phyloP scores from a whole-genome alignment of 495 filamentous ascomycete species.

The Aspergillus panamensis region DNA sequence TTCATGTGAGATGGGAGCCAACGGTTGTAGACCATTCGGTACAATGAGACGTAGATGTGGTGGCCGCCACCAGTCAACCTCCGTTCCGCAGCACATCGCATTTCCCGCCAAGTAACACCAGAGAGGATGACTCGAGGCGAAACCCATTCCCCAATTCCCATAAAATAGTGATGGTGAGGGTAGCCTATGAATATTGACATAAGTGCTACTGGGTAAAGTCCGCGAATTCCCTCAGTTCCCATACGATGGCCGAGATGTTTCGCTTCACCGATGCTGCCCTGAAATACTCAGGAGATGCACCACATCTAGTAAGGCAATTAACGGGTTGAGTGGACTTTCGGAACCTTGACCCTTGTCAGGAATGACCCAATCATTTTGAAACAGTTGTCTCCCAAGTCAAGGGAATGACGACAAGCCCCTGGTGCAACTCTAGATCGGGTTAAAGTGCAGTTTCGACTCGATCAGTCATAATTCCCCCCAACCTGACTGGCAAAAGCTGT shows the following conservation, averaged over 20 bases:
- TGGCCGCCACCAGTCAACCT: not conserved
- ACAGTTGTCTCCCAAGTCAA: slow-evolving; percentile 15
- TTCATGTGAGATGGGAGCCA: slow-evolving; percentile 8
- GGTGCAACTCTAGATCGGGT: slow-evolving; percentile 18
- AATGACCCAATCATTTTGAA: slow-evolving; percentile 16
- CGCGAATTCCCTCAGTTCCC: slow-evolving; percentile 14
- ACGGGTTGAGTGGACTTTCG: slow-evolving; percentile 16
- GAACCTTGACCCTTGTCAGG: slow-evolving; percentile 15
- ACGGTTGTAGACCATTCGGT: slow-evolving; percentile 10
- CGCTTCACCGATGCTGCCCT: slow-evolving; percentile 18
- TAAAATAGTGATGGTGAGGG: slow-evolving; percentile 13
- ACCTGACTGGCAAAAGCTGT: slow-evolving; percentile 96
- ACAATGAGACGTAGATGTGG: slow-evolving; percentile 8
- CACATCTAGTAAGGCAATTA: slow-evolving; percentile 13
- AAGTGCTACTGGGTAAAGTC: slow-evolving; percentile 11
- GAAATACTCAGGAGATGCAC: slow-evolving; percentile 11
- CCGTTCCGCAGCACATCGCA: slow-evolving; percentile 6
- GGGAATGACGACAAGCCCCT: slow-evolving; percentile 15
- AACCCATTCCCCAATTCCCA: not conserved
- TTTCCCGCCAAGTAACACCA: not conserved
- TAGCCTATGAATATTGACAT: slow-evolving; percentile 18
- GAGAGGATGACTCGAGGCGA: slow-evolving; percentile 8
- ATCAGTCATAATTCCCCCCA: slow-evolving; percentile 88
- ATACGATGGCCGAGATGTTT: slow-evolving; percentile 16
- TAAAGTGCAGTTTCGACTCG: slow-evolving; percentile 7